A percentile compares a stretch with the other conserved stretches of the same genome.
Evolutionary conservation across 345 rosid genomes (phyloP).

Genomic region (Citrus mangshanensis): DNA sequence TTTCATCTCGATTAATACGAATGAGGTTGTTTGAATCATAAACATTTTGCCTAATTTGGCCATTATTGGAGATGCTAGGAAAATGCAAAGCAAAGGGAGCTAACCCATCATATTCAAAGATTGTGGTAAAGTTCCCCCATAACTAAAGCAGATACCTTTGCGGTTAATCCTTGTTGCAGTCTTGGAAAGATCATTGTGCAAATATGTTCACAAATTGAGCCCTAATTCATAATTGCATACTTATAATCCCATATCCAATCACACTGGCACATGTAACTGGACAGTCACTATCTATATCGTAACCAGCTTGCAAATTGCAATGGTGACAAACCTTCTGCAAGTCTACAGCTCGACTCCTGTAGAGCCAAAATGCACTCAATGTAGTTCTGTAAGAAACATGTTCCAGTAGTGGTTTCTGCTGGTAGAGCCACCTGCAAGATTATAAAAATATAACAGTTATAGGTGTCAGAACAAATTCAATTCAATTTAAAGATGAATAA

Average conservation of each 20-base stretch:
- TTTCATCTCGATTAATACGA: neutral
- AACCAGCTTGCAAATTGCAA: neutral
- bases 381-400: constrained; percentile 80
- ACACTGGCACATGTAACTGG: neutral
- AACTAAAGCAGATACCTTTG: neutral
- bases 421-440: constrained; percentile 87
- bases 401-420: constrained; percentile 79
- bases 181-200: neutral
- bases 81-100: neutral
- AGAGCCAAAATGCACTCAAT: constrained; percentile 84
- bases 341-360: constrained; percentile 69
- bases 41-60: neutral
- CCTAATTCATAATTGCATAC: neutral
- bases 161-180: neutral
- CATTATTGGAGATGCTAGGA: neutral
- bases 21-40: neutral
- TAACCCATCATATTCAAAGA: neutral
- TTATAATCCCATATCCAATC: neutral
- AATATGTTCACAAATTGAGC: neutral
- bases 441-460: constrained; percentile 10
- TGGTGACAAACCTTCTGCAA: constrained; percentile 54
- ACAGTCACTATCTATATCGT: neutral
- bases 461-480: constrained; percentile 4
- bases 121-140: neutral
- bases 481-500: neutral